phyloP scores from a whole-genome alignment of 2,329 filamentous ascomycete species.

The Cadophora gregata region DNA sequence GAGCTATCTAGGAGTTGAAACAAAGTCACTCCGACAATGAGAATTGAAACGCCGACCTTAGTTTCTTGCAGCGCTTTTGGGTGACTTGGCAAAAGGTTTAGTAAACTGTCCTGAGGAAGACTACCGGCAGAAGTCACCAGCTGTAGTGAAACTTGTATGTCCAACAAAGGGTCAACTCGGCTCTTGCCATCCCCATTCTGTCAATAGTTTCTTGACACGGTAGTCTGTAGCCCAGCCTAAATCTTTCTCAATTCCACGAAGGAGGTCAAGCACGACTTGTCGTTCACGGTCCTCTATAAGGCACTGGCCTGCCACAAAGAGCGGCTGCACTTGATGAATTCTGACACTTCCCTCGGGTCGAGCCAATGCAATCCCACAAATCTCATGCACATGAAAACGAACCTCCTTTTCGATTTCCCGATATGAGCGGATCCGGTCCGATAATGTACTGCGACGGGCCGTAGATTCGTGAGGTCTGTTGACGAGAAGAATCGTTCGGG shows the following conservation, averaged over 20 bases:
- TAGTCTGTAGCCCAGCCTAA: slow-evolving; percentile 69
- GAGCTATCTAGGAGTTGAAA: slow-evolving; percentile 24
- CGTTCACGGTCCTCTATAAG: slow-evolving; percentile 60
- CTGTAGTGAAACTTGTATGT: not conserved
- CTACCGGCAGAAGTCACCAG: not conserved
- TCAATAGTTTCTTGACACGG: slow-evolving; percentile 58
- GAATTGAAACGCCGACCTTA: not conserved
- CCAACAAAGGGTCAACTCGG: not conserved
- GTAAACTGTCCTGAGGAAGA: not conserved
- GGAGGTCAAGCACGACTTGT: slow-evolving; percentile 57
- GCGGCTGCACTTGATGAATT: slow-evolving; percentile 62
- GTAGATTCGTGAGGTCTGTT: slow-evolving; percentile 64
- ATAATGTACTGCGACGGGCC: slow-evolving; percentile 56
- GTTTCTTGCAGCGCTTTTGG: slow-evolving; percentile 2
- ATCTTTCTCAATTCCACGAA: slow-evolving; percentile 66
- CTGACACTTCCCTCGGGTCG: slow-evolving; percentile 61
- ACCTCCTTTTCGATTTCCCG: slow-evolving; percentile 61
- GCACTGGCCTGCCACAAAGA: slow-evolving; percentile 68
- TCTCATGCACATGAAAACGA: slow-evolving; percentile 63
- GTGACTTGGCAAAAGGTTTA: not conserved
- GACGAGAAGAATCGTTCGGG: slow-evolving; percentile 63
- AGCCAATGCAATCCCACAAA: slow-evolving; percentile 63
- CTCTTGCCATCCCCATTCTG: slow-evolving; percentile 47
- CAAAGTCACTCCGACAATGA: slow-evolving; percentile 19
- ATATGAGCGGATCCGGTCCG: slow-evolving; percentile 60